Base-by-base conservation (phyloP, 1,139 yeast species). In the Yamadazyma songkhlaensis region DNA sequence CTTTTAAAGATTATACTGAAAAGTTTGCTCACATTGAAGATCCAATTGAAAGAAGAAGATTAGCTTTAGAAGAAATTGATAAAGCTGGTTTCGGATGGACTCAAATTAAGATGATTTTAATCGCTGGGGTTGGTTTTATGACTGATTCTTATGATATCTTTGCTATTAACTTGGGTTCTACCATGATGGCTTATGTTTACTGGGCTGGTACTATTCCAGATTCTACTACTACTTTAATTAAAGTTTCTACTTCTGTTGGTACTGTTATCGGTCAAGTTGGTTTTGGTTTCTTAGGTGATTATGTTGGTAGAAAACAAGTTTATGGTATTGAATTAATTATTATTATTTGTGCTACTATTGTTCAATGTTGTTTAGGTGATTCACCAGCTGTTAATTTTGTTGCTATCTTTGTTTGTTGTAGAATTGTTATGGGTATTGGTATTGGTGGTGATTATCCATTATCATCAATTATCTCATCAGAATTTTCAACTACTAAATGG, bases 391-490 rank as follows among this genome's bases (percentile, higher is more conserved):
- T 86, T 46, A 74, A 72, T 59, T 84, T 86, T 54, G 79, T 78
- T 35, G 95, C 90, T 37, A 72, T 84, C 39, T 72, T 86, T 47
- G 65, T 81, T n/a, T 79, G 83, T 51, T 80, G 79, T 64, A 82
- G 95, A 77, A 80, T 86, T 48, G 57, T 85, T 45, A 82, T 82
- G 87, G 96, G 96, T 72, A 81, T 92, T 54, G 98, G 98, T 81
- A 94, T 92, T 55, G 98, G 98, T 72, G 98, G 97, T 76, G 98
- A 92, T 69, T 92, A 92, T 67, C 98, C 98, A 53, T 79, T 92
- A 65, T 89, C 97, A 31, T 92, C 97, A 30, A 84, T 86, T 62
- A 86, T 86, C 51, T 83, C 95, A 9, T 82, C 95, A 37, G 96
- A 86, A 68, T 86, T 86, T 55, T 77, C 95, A 26, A 84, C 95